Percentiles rank a stretch among this genome's conserved stretches.
These are phyloP conservation scores for Russula lepida DNA, from an alignment of 768 basidiomycete species.

Conservation along the genomic window DNA sequence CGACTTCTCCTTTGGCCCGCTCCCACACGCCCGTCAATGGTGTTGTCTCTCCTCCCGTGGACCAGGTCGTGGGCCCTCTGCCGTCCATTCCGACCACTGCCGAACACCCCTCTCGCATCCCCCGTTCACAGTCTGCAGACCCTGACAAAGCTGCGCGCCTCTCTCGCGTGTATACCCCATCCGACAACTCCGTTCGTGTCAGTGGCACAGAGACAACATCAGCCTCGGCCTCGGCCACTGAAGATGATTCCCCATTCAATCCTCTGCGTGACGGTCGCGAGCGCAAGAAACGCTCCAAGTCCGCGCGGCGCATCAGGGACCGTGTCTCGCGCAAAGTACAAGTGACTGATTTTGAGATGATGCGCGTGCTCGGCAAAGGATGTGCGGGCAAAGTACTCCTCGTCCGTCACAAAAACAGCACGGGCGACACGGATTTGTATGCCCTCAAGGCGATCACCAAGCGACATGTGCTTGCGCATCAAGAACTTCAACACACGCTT, in stretches of 20 bases:
- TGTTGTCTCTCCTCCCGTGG: neutral
- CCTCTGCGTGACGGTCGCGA: constrained; percentile 35
- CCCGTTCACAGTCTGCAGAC: constrained; percentile 76
- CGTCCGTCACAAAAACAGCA: constrained; percentile 67
- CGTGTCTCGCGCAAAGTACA: constrained; percentile 57
- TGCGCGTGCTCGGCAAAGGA: constrained; percentile 93
- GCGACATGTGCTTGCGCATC: constrained; percentile 91
- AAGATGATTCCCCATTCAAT: constrained; percentile 67
- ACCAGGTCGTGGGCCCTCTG: constrained; percentile 15
- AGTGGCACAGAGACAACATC: constrained; percentile 31
- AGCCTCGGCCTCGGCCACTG: constrained; percentile 43
- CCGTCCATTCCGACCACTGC: constrained; percentile 23
- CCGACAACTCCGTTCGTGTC: constrained; percentile 25
- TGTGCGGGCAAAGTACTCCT: constrained; percentile 96
- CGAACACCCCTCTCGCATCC: constrained; percentile 38
- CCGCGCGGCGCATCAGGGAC: constrained; percentile 45
- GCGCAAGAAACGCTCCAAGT: constrained; percentile 49
- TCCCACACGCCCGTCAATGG: neutral
- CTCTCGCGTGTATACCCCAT: constrained; percentile 51
- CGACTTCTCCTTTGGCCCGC: neutral
- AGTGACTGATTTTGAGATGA: constrained; percentile 93
- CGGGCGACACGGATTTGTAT: constrained; percentile 59
- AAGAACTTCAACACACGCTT: constrained; percentile 92
- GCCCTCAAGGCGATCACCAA: constrained; percentile 98
- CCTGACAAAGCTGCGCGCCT: constrained; percentile 54